These are phyloP conservation scores for Nothophytophthora sp. DNA, from an alignment of 352 stramenopile species.

Conservation along the genomic window DNA sequence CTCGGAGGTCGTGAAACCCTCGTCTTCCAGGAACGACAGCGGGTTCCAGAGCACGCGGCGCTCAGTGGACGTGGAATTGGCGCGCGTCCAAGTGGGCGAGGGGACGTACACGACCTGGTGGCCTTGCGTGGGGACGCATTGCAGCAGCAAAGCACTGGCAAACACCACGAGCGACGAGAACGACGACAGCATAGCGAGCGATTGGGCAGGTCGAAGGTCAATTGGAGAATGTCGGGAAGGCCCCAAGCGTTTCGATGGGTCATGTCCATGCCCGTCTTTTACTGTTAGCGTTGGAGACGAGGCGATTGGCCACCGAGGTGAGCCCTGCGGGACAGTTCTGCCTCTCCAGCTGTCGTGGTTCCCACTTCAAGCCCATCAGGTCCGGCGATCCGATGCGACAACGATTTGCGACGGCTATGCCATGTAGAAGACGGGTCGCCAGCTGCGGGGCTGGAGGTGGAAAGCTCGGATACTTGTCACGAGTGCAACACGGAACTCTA, in stretches of 20 bases:
- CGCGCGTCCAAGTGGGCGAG: slow-evolving; percentile 32
- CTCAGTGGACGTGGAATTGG: slow-evolving; percentile 24
- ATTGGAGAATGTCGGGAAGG: slow-evolving; percentile 6
- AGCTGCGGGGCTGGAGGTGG: too few species aligned
- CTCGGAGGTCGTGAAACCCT: slow-evolving; percentile 37
- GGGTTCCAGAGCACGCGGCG: slow-evolving; percentile 37
- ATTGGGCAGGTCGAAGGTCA: neutral
- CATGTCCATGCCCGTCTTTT: slow-evolving; percentile 1
- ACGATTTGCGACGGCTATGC: too few species aligned
- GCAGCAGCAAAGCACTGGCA: slow-evolving; percentile 12
- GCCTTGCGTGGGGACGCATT: slow-evolving; percentile 17
- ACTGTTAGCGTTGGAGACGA: too few species aligned
- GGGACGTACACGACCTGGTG: slow-evolving; percentile 43
- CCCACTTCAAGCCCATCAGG: too few species aligned
- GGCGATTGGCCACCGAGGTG: too few species aligned
- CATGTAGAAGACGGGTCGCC: too few species aligned
- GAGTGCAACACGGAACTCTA: too few species aligned
- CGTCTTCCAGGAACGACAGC: slow-evolving; percentile 46
- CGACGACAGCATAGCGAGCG: slow-evolving; percentile 8
- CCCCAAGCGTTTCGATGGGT: neutral
- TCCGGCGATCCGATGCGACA: too few species aligned
- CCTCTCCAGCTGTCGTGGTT: too few species aligned
- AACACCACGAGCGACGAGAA: slow-evolving; percentile 12
- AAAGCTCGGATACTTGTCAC: too few species aligned
- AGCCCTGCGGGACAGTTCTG: too few species aligned